These are phyloP conservation scores for Trichomonascaceae sp. DNA, from an alignment of 1,139 yeast species.

Conservation along the genomic window DNA sequence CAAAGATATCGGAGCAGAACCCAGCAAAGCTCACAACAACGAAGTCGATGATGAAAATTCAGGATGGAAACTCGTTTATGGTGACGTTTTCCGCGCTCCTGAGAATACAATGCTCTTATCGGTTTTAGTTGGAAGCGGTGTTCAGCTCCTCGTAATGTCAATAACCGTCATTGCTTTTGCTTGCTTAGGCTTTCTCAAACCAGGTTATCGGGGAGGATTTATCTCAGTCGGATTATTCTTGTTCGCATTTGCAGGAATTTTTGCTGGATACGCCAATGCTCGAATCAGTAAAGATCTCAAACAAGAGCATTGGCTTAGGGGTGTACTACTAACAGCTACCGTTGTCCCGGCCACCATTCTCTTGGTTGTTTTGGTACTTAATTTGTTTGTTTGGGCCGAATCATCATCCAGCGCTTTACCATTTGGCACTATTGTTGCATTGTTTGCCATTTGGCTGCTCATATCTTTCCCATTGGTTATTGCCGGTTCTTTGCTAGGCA, in stretches of 20 bases:
- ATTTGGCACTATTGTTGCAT: conserved; percentile 59
- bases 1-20: conserved; percentile 2
- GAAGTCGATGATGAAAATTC: conserved; percentile 29
- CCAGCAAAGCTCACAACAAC: conserved; percentile 11
- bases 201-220: conserved; percentile 62
- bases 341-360: conserved; percentile 54
- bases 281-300: conserved; percentile 52
- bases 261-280: conserved; percentile 68
- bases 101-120: conserved; percentile 42
- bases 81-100: conserved; percentile 54
- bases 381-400: conserved; percentile 68
- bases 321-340: conserved; percentile 30
- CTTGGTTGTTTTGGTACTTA: conserved; percentile 49
- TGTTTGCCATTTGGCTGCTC: conserved; percentile 52
- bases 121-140: conserved; percentile 63
- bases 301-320: conserved; percentile 31
- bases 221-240: conserved; percentile 54
- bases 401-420: conserved; percentile 76
- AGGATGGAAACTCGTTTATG: conserved; percentile 52
- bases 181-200: conserved; percentile 50
- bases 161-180: conserved; percentile 56
- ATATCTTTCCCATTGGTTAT: conserved; percentile 70
- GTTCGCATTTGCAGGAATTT: conserved; percentile 63
- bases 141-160: conserved; percentile 60
- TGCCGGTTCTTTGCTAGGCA: conserved; percentile 63